These are phyloP conservation scores for Termitomyces sp. DNA, from an alignment of 768 basidiomycete genomes.

Conservation along the genomic window DNA sequence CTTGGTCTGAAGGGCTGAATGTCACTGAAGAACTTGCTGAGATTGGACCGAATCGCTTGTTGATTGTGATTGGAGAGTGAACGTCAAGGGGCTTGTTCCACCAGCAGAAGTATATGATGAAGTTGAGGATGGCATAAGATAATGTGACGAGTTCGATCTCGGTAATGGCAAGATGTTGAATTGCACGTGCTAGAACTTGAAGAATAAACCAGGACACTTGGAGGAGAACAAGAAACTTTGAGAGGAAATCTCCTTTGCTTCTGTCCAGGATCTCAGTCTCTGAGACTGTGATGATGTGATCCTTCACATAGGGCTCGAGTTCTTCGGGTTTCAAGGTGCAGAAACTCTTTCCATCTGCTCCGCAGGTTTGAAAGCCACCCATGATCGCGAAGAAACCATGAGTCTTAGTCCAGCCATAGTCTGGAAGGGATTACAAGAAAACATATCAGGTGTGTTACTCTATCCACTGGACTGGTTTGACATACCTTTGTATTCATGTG, in stretches of 20 bases:
- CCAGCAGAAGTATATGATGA: slow-evolving; percentile 28
- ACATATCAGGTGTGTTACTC: not conserved
- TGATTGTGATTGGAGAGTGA: not conserved
- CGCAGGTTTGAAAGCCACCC: slow-evolving; percentile 20
- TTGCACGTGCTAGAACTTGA: slow-evolving; percentile 8
- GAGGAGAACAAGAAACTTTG: slow-evolving; percentile 20
- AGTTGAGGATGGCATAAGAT: slow-evolving; percentile 22
- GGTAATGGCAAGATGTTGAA: slow-evolving; percentile 19
- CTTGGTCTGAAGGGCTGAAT: too few relatives aligned
- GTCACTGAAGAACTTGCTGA: too few relatives aligned
- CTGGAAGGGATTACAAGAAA: not conserved
- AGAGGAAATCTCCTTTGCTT: slow-evolving; percentile 22
- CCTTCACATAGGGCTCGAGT: not conserved
- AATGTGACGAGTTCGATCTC: slow-evolving; percentile 29
- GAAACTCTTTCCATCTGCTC: not conserved
- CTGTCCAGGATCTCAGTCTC: slow-evolving; percentile 21
- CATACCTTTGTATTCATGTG: not conserved
- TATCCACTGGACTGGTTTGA: not conserved
- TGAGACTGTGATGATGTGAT: slow-evolving; percentile 4
- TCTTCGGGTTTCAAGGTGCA: not conserved
- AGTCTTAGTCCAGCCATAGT: slow-evolving; percentile 14
- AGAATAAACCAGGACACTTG: slow-evolving; percentile 27
- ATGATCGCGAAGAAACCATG: slow-evolving; percentile 24
- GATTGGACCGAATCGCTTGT: not conserved
- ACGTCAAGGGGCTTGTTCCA: slow-evolving; percentile 33